Conservation (phyloP, 495 filamentous ascomycete species). For the Penicillium alfredii region DNA sequence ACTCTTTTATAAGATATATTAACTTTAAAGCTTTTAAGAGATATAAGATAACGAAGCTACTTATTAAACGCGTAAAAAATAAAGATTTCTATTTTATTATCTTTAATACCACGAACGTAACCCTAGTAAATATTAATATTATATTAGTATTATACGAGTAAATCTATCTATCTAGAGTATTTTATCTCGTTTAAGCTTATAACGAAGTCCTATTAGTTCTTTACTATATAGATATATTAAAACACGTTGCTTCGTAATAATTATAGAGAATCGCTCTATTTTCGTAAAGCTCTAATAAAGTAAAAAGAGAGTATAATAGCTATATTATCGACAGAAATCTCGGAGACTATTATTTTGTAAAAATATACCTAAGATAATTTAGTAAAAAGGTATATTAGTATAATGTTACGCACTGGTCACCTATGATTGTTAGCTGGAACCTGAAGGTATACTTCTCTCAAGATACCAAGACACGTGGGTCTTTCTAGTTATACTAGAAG, state of each 20-base stretch:
- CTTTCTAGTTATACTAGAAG: too few species aligned
- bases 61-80: too few species aligned
- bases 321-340: not conserved
- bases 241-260: not conserved
- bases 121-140: too few species aligned
- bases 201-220: not conserved
- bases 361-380: slow-evolving; percentile 1
- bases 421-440: too few species aligned
- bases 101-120: too few species aligned
- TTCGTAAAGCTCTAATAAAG: too few species aligned
- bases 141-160: not conserved
- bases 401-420: too few species aligned
- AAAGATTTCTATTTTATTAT: too few species aligned
- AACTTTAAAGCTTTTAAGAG: not conserved
- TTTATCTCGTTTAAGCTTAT: not conserved
- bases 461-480: too few species aligned
- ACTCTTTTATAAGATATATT: too few species aligned
- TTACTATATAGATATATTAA: not conserved
- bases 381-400: slow-evolving; percentile 1
- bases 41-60: not conserved
- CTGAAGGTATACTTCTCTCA: too few species aligned
- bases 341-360: not conserved
- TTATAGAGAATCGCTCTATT: not conserved
- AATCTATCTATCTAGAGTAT: not conserved
- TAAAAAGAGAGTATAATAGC: not conserved